Evolutionary conservation across 202 grass and related monocot species (phyloP), one percentile per base, ranked within the genome.

Genomic region (Carex arenaria): DNA sequence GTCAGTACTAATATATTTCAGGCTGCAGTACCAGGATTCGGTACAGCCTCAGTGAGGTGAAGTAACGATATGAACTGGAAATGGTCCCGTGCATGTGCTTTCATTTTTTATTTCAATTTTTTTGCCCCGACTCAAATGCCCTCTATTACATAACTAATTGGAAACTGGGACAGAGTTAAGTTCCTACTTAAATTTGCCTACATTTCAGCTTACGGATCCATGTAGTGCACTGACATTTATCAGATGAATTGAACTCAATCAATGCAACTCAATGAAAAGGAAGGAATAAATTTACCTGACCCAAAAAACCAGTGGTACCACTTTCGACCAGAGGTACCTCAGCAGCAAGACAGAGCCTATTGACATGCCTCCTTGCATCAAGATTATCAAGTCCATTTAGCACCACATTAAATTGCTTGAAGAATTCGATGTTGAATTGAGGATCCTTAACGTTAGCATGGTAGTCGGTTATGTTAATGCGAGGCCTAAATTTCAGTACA

Each of bases 331-430:
- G 90, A 61, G 96, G 96, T 84, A 99, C 88, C 85, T 96, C 93
- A 85, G 93, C 96, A 89, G 96, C 93, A 67, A 98, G 91, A 88
- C 93, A 95, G 64, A 98, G 96, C 22, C 96, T 91, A 72, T 98
- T 98, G 79, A 98, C 96, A 89, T 98, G 93, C 3, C 96, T 86
- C 79, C 96, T 89, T 87, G 96, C 96, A 86, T 98, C 96, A 83
- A 98, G 87, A 68, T 98, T 98, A 90, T 98, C 96, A 66, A 98
- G 93, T 64, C 96, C 96, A 86, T 98, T 98, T 64, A 98, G 65
- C 67, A 95, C 93, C 38, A 99, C 93, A 92, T 83, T 99, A 88
- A 99, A 99, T 78, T 99, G 73, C 88, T 99, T 95, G 80, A 99
- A 96, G 72, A 93, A 99, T 18, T 99, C 91, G 31, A 93, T 91